Conservation (phyloP, 441 rosid genomes). For the Manihot esculenta region DNA sequence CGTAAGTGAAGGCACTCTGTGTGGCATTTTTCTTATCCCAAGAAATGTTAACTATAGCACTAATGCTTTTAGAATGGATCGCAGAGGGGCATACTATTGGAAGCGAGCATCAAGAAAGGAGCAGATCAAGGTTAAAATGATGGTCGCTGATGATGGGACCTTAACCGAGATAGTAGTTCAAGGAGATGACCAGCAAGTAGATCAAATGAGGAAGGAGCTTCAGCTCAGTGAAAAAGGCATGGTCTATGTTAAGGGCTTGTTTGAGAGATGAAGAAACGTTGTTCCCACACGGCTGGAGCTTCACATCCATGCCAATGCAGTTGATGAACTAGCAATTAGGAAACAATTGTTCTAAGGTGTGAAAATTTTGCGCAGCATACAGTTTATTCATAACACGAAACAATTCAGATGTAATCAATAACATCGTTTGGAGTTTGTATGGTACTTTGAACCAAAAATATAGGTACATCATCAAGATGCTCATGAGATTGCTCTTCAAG, state of each 20-base stretch:
- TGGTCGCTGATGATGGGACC: conserved; percentile 49
- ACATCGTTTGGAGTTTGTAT: background rate
- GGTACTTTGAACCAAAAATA: too few relatives aligned
- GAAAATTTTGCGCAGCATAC: background rate
- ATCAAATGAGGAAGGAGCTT: conserved; percentile 83
- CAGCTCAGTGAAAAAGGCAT: conserved; percentile 14
- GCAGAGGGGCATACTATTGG: conserved; percentile 92
- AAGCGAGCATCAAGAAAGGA: conserved; percentile 40
- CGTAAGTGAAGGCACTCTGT: conserved; percentile 46
- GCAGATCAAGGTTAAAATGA: too few relatives aligned
- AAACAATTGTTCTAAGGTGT: background rate
- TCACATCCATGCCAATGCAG: background rate
- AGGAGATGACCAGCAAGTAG: conserved; percentile 92
- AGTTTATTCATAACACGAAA: background rate
- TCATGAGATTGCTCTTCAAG: too few relatives aligned
- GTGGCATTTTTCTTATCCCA: background rate
- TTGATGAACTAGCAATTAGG: background rate
- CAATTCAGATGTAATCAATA: background rate
- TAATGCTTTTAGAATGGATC: conserved; percentile 18
- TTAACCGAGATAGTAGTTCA: conserved; percentile 68
- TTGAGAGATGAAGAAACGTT: conserved; percentile 81
- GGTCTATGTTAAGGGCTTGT: conserved; percentile 39
- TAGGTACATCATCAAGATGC: too few relatives aligned
- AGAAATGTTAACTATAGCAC: background rate
- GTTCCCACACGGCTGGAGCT: background rate